Conservation (phyloP, 768 basidiomycete genomes). For the Filobasidium wieringae region DNA sequence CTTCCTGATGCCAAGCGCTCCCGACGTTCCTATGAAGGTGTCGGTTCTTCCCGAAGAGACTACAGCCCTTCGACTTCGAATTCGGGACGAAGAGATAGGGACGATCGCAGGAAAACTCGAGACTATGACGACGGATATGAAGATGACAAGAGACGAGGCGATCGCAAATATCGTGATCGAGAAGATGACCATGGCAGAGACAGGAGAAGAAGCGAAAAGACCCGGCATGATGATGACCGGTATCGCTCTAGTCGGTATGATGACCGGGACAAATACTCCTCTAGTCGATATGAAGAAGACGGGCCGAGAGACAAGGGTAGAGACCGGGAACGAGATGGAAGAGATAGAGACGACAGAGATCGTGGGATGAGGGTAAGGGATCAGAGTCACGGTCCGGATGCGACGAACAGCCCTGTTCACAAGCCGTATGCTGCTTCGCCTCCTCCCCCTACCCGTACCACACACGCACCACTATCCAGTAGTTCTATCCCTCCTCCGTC, state of each 20-base stretch:
- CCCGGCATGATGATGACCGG: conserved; percentile 4
- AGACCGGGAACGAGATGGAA: conserved; percentile 18
- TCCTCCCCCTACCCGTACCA: background rate
- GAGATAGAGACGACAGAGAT: conserved; percentile 2
- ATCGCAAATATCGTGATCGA: background rate
- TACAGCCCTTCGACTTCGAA: background rate
- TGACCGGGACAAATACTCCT: conserved; percentile 1
- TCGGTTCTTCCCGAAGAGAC: background rate
- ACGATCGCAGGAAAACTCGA: background rate
- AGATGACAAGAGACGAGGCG: background rate
- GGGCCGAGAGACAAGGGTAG: conserved; percentile 10
- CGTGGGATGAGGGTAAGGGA: conserved; percentile 10
- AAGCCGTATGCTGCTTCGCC: background rate
- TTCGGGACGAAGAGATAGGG: background rate
- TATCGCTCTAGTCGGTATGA: conserved; percentile 6
- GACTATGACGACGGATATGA: background rate
- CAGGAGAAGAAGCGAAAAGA: background rate
- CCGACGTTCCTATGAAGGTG: background rate
- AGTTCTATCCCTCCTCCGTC: background rate
- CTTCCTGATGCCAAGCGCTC: background rate
- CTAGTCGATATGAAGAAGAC: conserved; percentile 6
- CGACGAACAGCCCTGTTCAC: conserved; percentile 7
- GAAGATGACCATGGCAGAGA: background rate
- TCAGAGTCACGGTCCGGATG: background rate
- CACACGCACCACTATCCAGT: too few relatives aligned